phyloP scores from a whole-genome alignment of 2,329 filamentous ascomycete species.

The Clarireedia homoeocarpa region DNA sequence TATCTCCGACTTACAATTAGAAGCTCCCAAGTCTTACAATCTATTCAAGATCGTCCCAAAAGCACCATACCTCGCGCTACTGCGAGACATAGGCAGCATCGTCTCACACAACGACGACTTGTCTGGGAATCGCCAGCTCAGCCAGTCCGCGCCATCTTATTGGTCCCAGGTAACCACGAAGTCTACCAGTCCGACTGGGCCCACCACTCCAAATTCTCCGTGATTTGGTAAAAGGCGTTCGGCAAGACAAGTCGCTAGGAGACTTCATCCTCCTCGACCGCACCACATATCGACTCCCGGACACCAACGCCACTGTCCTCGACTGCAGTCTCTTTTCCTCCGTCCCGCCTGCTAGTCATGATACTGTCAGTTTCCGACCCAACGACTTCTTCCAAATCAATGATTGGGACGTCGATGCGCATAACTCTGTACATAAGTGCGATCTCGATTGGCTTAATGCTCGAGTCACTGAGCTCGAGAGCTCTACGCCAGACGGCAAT shows the following conservation, averaged over 20 bases:
- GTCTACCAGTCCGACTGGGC: too few species aligned
- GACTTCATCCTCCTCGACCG: constrained; percentile 35
- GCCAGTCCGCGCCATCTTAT: too few species aligned
- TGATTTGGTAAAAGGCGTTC: neutral
- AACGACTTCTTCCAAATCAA: constrained; percentile 11
- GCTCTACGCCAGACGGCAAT: constrained; percentile 27
- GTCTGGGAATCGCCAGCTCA: neutral
- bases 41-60: constrained; percentile 11
- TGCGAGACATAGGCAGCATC: constrained; percentile 10
- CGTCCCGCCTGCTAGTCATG: constrained; percentile 32
- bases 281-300: constrained; percentile 32
- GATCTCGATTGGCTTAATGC: constrained; percentile 34
- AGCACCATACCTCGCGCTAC: constrained; percentile 10
- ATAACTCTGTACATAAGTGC: constrained; percentile 7
- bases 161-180: too few species aligned
- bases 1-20: constrained; percentile 15
- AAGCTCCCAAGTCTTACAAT: constrained; percentile 12
- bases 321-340: constrained; percentile 43
- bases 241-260: constrained; percentile 9
- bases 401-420: constrained; percentile 4
- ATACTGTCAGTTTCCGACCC: constrained; percentile 13
- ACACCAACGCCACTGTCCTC: constrained; percentile 32
- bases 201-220: too few species aligned
- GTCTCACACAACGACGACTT: constrained; percentile 2
- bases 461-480: constrained; percentile 28